Base-by-base conservation (phyloP, 495 filamentous ascomycete species). In the Lepidopterella palustris region DNA sequence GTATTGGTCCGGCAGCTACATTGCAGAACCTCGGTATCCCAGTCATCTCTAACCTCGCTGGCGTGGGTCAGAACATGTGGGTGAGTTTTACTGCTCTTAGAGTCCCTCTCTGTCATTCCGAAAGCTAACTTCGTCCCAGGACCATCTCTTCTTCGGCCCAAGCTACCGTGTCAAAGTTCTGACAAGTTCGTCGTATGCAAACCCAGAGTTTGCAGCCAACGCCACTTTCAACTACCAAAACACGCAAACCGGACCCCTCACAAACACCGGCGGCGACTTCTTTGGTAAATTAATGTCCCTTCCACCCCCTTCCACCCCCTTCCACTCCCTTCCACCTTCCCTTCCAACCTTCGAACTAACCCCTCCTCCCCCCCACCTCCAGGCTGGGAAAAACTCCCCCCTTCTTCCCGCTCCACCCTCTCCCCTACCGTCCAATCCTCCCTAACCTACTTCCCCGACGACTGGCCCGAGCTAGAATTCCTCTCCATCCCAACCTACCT, bases 381-480 rank as follows among this genome's bases (percentile, higher is more conserved):
- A 49, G 45, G 15, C 21, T 70, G 58, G 50, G 67, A 68, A 32
- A 35, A 35, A 35, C 6, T 35, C 35, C 10, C 49, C 48, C 4
- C 31, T 35, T 20, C 20, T 13, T 11, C 55, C 6, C 31, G 53
- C 20, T 42, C 24, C 15, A 52, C 52, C 11, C 40, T 62, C 52
- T 40, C 24, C 42, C 1, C 26, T 13, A 8, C 25, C 3, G 66
- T 71, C 51, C 31, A 31, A 24, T n/a, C 55, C 0, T 68, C 63
- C n/a, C 75, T 84, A 2, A 55, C 63, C 21, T 50, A 51, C 35
- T 79, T 79, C 50, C 74, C 80, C 0, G 8, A 50, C 0, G 81
- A 84, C 60, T 86, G 82, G 82, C 82, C 57, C 8, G 15, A 60
- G 3, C 26, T 60, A 25, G 57, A 60, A 25, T 55, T 32, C 50